These are phyloP conservation scores for Clavispora asparagi DNA, from an alignment of 805 yeast species.

Conservation along the genomic window DNA sequence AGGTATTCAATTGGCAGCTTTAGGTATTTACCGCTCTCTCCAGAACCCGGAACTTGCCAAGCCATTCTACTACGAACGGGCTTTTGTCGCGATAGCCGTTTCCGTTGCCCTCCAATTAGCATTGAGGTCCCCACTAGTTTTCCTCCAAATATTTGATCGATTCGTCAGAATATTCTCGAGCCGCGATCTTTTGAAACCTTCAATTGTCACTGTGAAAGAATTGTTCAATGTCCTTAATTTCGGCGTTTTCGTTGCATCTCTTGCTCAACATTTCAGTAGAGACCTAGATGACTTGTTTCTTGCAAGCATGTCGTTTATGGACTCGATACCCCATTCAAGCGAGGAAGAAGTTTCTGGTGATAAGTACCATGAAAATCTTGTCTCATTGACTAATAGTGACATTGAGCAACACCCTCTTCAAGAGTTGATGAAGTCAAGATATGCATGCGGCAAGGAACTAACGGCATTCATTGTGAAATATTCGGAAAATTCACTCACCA, in stretches of 20 bases:
- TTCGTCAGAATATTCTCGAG: not conserved
- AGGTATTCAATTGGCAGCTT: constrained; percentile 48
- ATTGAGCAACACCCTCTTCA: not conserved
- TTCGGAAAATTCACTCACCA: constrained; percentile 16
- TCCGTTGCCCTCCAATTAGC: constrained; percentile 34
- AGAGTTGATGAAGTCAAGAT: constrained; percentile 5
- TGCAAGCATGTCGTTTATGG: constrained; percentile 34
- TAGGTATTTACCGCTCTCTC: constrained; percentile 44
- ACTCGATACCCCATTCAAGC: constrained; percentile 19
- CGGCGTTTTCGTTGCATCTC: constrained; percentile 35
- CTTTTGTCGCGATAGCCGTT: constrained; percentile 26
- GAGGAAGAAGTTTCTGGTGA: constrained; percentile 28
- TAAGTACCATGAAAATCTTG: constrained; percentile 12
- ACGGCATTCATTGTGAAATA: constrained; percentile 15
- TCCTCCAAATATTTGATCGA: constrained; percentile 13
- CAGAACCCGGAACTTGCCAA: constrained; percentile 34
- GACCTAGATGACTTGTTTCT: constrained; percentile 39
- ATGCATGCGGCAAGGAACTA: constrained; percentile 16
- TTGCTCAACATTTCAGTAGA: constrained; percentile 29
- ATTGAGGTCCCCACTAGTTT: constrained; percentile 19
- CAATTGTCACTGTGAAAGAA: not conserved
- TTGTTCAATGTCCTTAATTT: constrained; percentile 32
- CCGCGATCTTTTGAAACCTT: no score
- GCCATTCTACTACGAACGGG: constrained; percentile 30
- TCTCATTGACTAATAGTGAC: constrained; percentile 6